Base-by-base conservation (phyloP, 441 rosid species). In the Gossypium laxum region DNA sequence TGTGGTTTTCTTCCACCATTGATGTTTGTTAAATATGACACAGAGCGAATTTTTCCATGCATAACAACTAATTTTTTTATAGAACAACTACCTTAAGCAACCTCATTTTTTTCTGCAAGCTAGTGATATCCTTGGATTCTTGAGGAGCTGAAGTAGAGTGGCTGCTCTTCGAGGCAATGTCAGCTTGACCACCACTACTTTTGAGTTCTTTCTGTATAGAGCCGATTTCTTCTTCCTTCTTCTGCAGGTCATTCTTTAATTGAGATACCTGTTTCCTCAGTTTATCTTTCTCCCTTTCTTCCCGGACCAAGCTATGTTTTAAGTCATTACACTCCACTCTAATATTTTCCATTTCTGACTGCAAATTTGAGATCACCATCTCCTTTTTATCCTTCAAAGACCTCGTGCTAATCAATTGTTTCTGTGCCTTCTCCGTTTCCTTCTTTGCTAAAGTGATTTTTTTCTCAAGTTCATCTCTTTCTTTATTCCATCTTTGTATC, bases 281-380 rank as follows among this genome's bases (percentile, higher is more conserved):
- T 34, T 67, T 81, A 72, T 86, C 85, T 63, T 86, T 91, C 87
- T 91, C 92, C 69, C 64, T 57, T 76, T 87, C 82, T 80, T 87
- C 91, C 77, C 73, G 80, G 67, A 80, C 78, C 77, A 87, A 76
- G 60, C 80, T 82, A 57, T 77, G 70, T 73, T 82, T 83, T 72
- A 87, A 77, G 67, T 84, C 82, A 30, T 63, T 77, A 65, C 84
- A 79, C 71, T 83, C 88, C 62, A 71, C 57, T 72, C 78, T 72
- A 50, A 88, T 82, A 51, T 78, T 79, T 79, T 83, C 81, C 69
- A 86, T 78, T 82, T 91, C 86, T 47, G 79, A 85, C 52, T 75
- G 77, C 77, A 89, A 73, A 56, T 79, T 82, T 54, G 73, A 64
- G n/a, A 89, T 75, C 73, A 76, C 69, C 59, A 50, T 78, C 73